Conservation (phyloP, 495 filamentous ascomycete species). For the Hyphodiscus hymeniophilus region DNA sequence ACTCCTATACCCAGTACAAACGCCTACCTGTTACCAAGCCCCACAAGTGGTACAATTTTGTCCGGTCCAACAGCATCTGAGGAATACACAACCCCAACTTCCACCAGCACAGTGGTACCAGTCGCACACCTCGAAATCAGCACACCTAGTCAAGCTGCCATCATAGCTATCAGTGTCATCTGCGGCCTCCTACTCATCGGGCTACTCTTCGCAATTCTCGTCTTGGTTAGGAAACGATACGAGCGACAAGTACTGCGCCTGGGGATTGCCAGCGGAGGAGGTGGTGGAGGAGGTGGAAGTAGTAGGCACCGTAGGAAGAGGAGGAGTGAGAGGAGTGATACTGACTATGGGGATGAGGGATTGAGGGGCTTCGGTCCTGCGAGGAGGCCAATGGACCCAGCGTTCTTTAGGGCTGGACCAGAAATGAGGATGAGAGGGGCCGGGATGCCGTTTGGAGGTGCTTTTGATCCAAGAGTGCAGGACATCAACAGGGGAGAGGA, state of each 20-base stretch:
- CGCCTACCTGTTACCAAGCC: background rate
- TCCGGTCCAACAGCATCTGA: background rate
- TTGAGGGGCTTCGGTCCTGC: background rate
- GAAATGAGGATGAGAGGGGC: no score
- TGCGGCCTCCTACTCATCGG: conserved; percentile 9
- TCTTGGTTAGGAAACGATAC: background rate
- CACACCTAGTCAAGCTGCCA: background rate
- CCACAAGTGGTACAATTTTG: background rate
- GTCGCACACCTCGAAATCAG: background rate
- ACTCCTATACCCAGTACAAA: no score
- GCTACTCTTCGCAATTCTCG: background rate
- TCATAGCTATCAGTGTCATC: conserved; percentile 11
- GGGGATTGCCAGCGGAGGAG: background rate
- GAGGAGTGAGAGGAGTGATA: background rate
- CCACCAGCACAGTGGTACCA: background rate
- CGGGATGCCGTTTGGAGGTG: no score
- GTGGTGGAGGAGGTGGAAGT: background rate
- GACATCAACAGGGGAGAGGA: no score
- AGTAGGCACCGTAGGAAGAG: background rate
- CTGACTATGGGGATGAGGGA: background rate
- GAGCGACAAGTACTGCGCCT: background rate
- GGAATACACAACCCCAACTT: background rate
- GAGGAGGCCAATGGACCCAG: background rate
- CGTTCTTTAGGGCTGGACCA: no score
- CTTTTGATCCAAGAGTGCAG: no score